Base-by-base conservation (phyloP, 202 grass and related monocot genomes). In the Schoenoplectus tabernaemontani region DNA sequence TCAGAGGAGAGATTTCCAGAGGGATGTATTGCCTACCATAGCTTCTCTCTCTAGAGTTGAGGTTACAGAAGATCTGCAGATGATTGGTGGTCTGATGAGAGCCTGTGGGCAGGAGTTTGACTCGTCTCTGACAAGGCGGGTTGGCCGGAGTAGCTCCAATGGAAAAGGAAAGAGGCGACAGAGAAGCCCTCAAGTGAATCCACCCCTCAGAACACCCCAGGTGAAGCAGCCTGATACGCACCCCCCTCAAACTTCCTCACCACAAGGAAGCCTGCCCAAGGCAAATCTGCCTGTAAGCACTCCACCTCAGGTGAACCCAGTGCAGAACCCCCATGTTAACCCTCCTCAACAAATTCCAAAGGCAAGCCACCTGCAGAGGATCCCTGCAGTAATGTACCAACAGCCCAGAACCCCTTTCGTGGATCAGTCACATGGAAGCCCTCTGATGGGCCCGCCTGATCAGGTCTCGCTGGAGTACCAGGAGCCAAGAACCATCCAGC, bases 1-100 rank as follows among this genome's bases (percentile, higher is more conserved):
- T 79, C 91, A 92, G 71, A 90, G 85, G 84, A 82, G 83, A 4
- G 91, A 98, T 79, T 98, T 98, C 34, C 91, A 98, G 84, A 90
- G 87, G 85, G 96, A 98, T 54, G 82, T 98, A 34, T 84, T 98
- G 20, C 91, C 96, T 30, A 50, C 87, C 19, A 73, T 98, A 47
- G 86, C 86, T 1, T 88, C 95, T 4, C 92, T 98, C 54, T 89
- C 89, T 9, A 85, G 91, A 33, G 89, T 87, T 79, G 88, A 98
- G 73, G 91, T 95, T 37, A 82, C 86, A 24, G 89, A 98, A 84
- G 96, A 98, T 77, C 87, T 98, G 30, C 85, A 92, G 30, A 63
- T 90, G 32, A 82, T 98, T 4, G 88, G 91, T 65, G 96, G 85
- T 41, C 63, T 98, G 68, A 85, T 92, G 61, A 87, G 83, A 84